Evolutionary conservation across 306 rosid genomes (phyloP).

Genomic region (Rubus parviflorus): DNA sequence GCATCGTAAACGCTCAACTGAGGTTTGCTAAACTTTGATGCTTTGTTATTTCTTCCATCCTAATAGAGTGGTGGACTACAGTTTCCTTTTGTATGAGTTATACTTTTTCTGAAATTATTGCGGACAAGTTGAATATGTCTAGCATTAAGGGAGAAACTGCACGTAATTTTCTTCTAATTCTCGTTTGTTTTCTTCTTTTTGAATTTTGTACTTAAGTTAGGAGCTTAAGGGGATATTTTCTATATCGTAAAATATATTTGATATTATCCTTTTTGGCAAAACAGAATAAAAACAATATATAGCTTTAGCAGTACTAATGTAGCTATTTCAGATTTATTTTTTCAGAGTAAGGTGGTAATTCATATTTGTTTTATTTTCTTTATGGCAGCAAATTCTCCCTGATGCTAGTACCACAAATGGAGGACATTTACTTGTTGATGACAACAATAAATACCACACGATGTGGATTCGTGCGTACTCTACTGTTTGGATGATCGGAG

Average conservation of each 20-base stretch:
- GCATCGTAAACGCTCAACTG: constrained; percentile 78
- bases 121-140: neutral
- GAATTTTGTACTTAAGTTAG: neutral
- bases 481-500: constrained; percentile 95
- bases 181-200: neutral
- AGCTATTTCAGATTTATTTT: neutral
- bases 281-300: neutral
- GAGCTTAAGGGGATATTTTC: neutral
- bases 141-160: neutral
- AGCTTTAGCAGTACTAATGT: neutral
- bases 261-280: neutral
- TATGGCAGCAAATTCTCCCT: constrained; percentile 51
- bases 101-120: neutral
- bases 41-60: constrained; percentile 10
- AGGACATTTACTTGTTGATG: constrained; percentile 68
- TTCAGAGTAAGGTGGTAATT: neutral
- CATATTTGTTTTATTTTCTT: constrained; percentile 17
- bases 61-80: neutral
- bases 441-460: constrained; percentile 79
- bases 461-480: constrained; percentile 89
- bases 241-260: neutral
- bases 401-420: constrained; percentile 74
- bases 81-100: neutral
- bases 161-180: neutral
- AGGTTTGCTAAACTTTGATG: constrained; percentile 45